A percentile compares a stretch with the other conserved stretches of the same genome.
Evolutionary conservation across 768 basidiomycete genomes (phyloP).

Genomic region (Mycena vitilis): DNA sequence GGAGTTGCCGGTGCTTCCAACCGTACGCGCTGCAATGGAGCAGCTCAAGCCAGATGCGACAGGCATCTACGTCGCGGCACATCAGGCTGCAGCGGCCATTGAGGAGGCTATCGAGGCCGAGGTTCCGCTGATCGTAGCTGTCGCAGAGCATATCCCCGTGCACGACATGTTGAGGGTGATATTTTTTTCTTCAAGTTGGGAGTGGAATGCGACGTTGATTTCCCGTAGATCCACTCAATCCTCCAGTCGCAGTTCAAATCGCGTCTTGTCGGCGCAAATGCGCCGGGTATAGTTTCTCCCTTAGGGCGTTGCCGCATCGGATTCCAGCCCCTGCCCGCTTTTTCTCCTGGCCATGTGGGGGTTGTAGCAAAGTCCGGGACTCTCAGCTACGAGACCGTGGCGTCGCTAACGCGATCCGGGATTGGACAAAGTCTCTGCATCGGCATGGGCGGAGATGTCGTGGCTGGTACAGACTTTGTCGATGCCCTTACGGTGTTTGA

Average conservation of each 20-base stretch:
- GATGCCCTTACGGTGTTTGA: conserved; percentile 30
- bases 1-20: conserved; percentile 29
- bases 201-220: no score
- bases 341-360: conserved; percentile 23
- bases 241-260: conserved; percentile 26
- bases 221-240: conserved; percentile 31
- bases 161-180: conserved; percentile 27
- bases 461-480: conserved; percentile 34
- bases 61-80: conserved; percentile 33
- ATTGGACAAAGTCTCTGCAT: conserved; percentile 35
- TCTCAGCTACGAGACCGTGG: conserved; percentile 33
- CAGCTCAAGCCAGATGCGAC: conserved; percentile 35
- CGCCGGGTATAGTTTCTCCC: conserved; percentile 32
- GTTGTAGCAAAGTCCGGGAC: conserved; percentile 33
- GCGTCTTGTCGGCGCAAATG: conserved; percentile 32
- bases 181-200: not conserved
- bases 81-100: conserved; percentile 32
- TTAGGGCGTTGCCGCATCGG: conserved; percentile 33
- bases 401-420: conserved; percentile 28
- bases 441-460: conserved; percentile 33
- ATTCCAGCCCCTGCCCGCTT: conserved; percentile 32
- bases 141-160: conserved; percentile 33
- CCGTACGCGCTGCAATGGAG: conserved; percentile 20
- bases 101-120: conserved; percentile 36
- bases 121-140: conserved; percentile 32